Conservation (phyloP, 176 grass and related monocot genomes). For the Poa annua region DNA sequence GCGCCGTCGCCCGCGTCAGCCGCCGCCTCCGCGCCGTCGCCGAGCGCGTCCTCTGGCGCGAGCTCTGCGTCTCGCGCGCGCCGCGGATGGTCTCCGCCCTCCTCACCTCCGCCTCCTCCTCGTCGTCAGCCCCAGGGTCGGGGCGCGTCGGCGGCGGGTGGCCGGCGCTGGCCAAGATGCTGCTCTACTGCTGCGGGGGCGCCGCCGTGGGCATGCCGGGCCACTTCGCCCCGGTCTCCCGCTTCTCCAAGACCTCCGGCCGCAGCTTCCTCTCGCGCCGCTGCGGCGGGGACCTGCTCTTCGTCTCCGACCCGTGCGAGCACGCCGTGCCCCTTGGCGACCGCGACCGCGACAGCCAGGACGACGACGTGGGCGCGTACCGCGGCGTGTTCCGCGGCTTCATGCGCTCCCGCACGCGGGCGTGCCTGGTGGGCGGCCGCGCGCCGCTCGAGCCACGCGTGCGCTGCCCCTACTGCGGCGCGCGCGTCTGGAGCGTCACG, state of each 20-base stretch:
- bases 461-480: slow-evolving; percentile 80
- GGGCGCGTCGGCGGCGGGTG: slow-evolving; percentile 64
- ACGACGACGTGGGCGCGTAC: slow-evolving; percentile 62
- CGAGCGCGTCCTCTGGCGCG: slow-evolving; percentile 65
- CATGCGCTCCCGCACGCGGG: slow-evolving; percentile 69
- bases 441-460: slow-evolving; percentile 56
- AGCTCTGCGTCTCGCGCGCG: slow-evolving; percentile 67
- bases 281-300: slow-evolving; percentile 70
- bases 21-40: slow-evolving; percentile 64
- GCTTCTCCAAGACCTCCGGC: slow-evolving; percentile 84
- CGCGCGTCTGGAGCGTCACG: slow-evolving; percentile 82
- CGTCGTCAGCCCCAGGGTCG: not conserved
- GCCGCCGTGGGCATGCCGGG: slow-evolving; percentile 15
- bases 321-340: slow-evolving; percentile 48
- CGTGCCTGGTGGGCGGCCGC: slow-evolving; percentile 54
- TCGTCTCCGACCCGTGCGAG: slow-evolving; percentile 86
- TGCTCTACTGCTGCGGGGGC: slow-evolving; percentile 70
- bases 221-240: slow-evolving; percentile 54
- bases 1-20: slow-evolving; percentile 60
- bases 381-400: slow-evolving; percentile 80
- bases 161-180: slow-evolving; percentile 71
- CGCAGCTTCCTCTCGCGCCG: slow-evolving; percentile 67
- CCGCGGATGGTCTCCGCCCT: slow-evolving; percentile 68
- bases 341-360: not conserved
- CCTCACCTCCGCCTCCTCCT: not conserved